Evolutionary conservation across 257 asterid species (phyloP), one percentile per base, ranked within the genome.

Genomic region (Anisodus acutangulus): DNA sequence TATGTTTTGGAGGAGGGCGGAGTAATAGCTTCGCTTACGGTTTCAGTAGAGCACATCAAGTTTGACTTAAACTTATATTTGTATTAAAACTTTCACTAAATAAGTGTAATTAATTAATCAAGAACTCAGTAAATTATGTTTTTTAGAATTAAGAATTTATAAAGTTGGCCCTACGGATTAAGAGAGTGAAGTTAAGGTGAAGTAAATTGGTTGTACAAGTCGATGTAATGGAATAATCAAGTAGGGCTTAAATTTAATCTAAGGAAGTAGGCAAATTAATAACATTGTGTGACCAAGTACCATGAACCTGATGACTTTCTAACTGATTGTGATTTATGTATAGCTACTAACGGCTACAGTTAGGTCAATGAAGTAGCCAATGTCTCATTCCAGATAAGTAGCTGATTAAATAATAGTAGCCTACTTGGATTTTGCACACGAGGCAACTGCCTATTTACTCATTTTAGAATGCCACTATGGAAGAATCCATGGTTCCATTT

Each of bases 361-460:
- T 6, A 51, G 62, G 81, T 76, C 4, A 76, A 76, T 76, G 43
- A 51, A 49, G 35, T 66, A 58, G 35, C 60, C 60, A 79, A 51
- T n/a, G 86, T 84, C 87, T 19, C 13, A 62, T 83, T 49, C 66
- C 69, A n/a, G 12, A 68, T 55, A 66, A 81, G 84, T 81, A 84
- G 31, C 80, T 72, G 82, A 80, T 89, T 83, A 86, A 86, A 64
- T 31, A 59, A 43, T 81, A 69, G 84, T 83, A 59, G 2, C 88
- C 85, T 35, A 39, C 72, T 35, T 6, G 53, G 15, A 4, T 60
- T 67, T 35, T 26, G 0, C 72, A 59, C 87, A 81, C 86, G 83
- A 64, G 79, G 84, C 85, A 86, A 86, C 91, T 53, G 85, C 66
- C 37, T 83, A 26, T 59, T 15, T 26, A 10, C 15, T n/a, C 16